These are phyloP conservation scores for Floccularia luteovirens DNA, from an alignment of 768 basidiomycete species.

Conservation along the genomic window DNA sequence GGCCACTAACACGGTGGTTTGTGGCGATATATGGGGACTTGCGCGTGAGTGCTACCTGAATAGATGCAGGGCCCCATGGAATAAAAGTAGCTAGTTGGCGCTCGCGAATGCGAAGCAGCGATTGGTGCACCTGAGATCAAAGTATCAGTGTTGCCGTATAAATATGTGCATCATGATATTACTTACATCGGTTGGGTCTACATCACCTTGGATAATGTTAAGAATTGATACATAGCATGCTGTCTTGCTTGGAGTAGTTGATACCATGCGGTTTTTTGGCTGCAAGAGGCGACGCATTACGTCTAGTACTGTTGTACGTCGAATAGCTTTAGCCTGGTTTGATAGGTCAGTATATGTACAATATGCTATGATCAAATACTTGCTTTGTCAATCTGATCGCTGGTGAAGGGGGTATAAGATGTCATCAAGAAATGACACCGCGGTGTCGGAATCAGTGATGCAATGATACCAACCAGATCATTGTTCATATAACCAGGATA, in stretches of 20 bases:
- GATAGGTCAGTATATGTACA: neutral
- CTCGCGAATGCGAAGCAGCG: conserved; percentile 91
- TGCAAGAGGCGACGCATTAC: conserved; percentile 97
- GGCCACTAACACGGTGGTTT: conserved; percentile 91
- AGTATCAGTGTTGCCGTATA: too few relatives aligned
- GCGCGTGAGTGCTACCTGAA: conserved; percentile 93
- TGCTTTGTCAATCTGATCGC: conserved; percentile 93
- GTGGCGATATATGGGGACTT: conserved; percentile 83
- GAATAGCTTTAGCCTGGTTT: conserved; percentile 82
- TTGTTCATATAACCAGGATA: conserved; percentile 99
- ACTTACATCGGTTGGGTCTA: conserved; percentile 92
- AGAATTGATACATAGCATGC: conserved; percentile 97
- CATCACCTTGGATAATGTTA: conserved; percentile 98
- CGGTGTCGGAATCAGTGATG: conserved; percentile 94
- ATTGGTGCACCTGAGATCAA: conserved; percentile 81
- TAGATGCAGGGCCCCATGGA: conserved; percentile 98
- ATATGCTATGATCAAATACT: neutral
- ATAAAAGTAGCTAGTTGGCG: conserved; percentile 96
- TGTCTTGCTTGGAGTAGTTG: conserved; percentile 84
- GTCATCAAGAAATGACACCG: conserved; percentile 99
- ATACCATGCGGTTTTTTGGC: conserved; percentile 98
- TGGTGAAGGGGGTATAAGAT: conserved; percentile 96
- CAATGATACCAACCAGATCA: conserved; percentile 94
- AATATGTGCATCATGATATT: neutral
- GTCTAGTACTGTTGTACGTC: conserved; percentile 94